phyloP scores from a whole-genome alignment of 371 early-diverging fungal genomes.

The Mucor indicus region DNA sequence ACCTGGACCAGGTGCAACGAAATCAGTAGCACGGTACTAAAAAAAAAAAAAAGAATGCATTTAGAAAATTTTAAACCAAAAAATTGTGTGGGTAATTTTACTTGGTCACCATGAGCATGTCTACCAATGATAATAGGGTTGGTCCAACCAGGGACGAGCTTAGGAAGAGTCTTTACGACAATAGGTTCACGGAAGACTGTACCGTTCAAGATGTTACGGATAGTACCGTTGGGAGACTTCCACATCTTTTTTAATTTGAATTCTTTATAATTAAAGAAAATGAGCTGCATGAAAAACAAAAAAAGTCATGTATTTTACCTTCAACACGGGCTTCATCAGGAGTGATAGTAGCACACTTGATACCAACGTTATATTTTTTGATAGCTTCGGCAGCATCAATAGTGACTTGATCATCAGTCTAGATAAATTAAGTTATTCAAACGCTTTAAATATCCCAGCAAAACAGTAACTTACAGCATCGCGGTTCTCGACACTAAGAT shows the following conservation, averaged over 20 bases:
- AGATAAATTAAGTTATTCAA: too few species aligned
- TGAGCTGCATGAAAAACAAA: too few species aligned
- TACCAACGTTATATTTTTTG: constrained; percentile 95
- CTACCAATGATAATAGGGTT: constrained; percentile 95
- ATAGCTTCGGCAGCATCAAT: constrained; percentile 96
- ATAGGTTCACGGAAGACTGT: constrained; percentile 99
- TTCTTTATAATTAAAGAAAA: constrained; percentile 57
- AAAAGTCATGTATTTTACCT: too few species aligned
- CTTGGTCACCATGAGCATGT: constrained; percentile 97
- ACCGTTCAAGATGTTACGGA: constrained; percentile 94
- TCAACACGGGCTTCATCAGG: constrained; percentile 95
- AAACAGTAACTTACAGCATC: constrained; percentile 70
- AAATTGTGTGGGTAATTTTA: constrained; percentile 13
- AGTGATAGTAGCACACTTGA: constrained; percentile 99
- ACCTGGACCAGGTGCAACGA: constrained; percentile 87
- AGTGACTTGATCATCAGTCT: constrained; percentile 95
- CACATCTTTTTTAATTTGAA: constrained; percentile 95
- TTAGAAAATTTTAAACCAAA: not conserved
- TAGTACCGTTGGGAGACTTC: constrained; percentile 97
- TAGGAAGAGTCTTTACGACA: constrained; percentile 82
- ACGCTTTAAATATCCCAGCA: too few species aligned
- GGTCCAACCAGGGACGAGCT: constrained; percentile 93
- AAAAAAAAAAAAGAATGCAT: constrained; percentile 4
- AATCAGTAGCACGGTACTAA: constrained; percentile 93
- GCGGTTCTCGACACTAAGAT: constrained; percentile 89